These are phyloP conservation scores for Geotrichum histeridarum DNA, from an alignment of 1,139 yeast species.

Conservation along the genomic window DNA sequence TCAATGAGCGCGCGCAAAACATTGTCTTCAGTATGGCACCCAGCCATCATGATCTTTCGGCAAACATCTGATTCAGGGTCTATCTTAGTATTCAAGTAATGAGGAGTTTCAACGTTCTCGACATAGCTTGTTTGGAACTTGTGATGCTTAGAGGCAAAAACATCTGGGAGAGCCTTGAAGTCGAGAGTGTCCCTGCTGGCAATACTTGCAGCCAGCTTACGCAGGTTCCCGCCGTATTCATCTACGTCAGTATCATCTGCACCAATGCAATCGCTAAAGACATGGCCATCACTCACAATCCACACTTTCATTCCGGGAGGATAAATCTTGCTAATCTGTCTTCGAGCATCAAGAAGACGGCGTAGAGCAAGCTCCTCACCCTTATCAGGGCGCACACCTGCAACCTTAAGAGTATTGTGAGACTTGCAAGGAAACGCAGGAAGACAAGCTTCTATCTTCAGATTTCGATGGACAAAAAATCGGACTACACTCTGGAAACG, in stretches of 20 bases:
- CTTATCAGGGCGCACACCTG: conserved; percentile 18
- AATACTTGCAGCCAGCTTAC: conserved; percentile 10
- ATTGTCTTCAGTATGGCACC: conserved; percentile 16
- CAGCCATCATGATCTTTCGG: conserved; percentile 17
- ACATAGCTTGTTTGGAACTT: conserved; percentile 9
- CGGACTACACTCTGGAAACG: conserved; percentile 11
- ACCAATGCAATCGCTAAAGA: conserved; percentile 21
- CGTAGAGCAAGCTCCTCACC: conserved; percentile 20
- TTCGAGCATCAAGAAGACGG: conserved; percentile 5
- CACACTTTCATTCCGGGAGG: conserved; percentile 20
- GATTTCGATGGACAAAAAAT: conserved; percentile 13
- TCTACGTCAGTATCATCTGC: conserved; percentile 20
- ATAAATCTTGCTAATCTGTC: conserved; percentile 11
- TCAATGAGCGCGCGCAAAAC: conserved; percentile 16
- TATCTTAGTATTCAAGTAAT: conserved; percentile 14
- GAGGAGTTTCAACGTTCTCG: conserved; percentile 9
- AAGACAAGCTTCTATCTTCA: conserved; percentile 17
- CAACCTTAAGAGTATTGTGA: conserved; percentile 17
- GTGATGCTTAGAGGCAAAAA: conserved; percentile 14
- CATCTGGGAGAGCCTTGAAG: conserved; percentile 18
- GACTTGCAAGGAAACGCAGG: conserved; percentile 22
- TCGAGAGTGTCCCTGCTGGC: conserved; percentile 10
- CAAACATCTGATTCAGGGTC: conserved; percentile 16
- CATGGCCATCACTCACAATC: conserved; percentile 21
- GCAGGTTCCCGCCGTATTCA: conserved; percentile 13